Base-by-base conservation (phyloP, 768 basidiomycete genomes). In the Hypholoma sublateritium region DNA sequence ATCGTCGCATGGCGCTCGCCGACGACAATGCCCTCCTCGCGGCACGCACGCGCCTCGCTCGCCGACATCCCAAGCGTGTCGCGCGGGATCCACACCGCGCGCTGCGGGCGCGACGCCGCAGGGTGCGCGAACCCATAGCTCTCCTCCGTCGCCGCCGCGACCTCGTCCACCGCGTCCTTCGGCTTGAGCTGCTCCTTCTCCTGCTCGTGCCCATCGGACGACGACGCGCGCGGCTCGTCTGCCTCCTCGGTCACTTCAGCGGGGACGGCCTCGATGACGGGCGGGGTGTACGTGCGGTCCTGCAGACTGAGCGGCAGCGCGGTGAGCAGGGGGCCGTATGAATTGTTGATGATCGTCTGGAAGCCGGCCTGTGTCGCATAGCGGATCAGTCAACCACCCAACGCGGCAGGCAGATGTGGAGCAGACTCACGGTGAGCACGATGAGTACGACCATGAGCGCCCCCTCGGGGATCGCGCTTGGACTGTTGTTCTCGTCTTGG, bases 81-180 rank as follows among this genome's bases (percentile, higher is more conserved):
- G 37, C 74, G 71, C 19, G 96, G 92, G 53, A 98, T 70, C 96
- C 96, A 98, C 32, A 98, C 75, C 4, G 84, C 77, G 59, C 87
- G 79, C 72, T 94, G 91, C 46, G 89, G 84, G 50, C 84, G 72
- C 59, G 76, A 83, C 53, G 83, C 79, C 6, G 93, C 93, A 14
- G 96, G 96, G 64, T 96, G 96, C 45, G 89, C 86, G 74, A 96
- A 98, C 12, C 89, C 88, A 65, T 86, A 85, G 49, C 83, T 72
- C 4, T 75, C 75, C 45, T 77, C 74, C 16, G 65, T 59, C 16
- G 54, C 55, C 53, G 69, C 66, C 36, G 62, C 63, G 4, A 59
- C 57, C 14, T 60, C 47, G 28, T 62, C 46, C 14, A 59, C 63
- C 9, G 59, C 49, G 16, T 59, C 60, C 25, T 42, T 50, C 16